A percentile compares a stretch with the other conserved stretches of the same genome.
These are phyloP conservation scores for Leccinum pachyderme DNA, from an alignment of 1,284 basidiomycete genomes.

Conservation along the genomic window DNA sequence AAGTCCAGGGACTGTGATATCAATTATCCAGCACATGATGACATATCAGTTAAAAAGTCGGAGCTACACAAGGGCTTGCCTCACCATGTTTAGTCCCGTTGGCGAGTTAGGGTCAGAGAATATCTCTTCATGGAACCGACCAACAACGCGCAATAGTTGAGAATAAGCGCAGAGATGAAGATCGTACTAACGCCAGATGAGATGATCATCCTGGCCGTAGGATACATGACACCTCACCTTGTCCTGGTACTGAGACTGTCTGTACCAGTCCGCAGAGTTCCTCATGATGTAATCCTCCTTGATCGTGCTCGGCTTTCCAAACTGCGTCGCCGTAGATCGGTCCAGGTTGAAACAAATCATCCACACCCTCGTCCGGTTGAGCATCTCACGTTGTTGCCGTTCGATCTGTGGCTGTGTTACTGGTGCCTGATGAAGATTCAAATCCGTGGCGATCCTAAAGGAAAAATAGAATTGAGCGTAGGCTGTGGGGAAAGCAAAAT, in stretches of 20 bases:
- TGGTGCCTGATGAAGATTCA: conserved; percentile 76
- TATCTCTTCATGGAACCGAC: conserved; percentile 72
- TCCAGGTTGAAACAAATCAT: conserved; percentile 86
- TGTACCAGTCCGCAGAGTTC: conserved; percentile 77
- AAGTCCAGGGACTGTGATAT: conserved; percentile 59
- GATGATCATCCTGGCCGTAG: neutral
- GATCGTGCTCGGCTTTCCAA: conserved; percentile 84
- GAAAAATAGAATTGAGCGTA: neutral
- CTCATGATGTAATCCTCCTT: conserved; percentile 81
- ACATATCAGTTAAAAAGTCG: conserved; percentile 1
- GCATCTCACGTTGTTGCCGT: conserved; percentile 72
- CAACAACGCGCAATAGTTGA: conserved; percentile 64
- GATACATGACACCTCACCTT: conserved; percentile 38
- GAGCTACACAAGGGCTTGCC: neutral
- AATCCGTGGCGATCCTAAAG: conserved; percentile 72
- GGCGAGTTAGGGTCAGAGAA: conserved; percentile 71
- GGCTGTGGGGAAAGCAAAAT: neutral
- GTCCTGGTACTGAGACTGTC: conserved; percentile 59
- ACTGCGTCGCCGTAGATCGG: conserved; percentile 79
- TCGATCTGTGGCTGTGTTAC: conserved; percentile 58
- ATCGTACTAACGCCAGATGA: conserved; percentile 50
- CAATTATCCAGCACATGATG: neutral
- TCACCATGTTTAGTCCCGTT: conserved; percentile 68
- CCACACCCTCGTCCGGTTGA: conserved; percentile 82
- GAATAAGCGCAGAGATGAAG: conserved; percentile 74